Evolutionary conservation across 1,284 basidiomycete genomes (phyloP).

Genomic region (Apiotrichum sp.): DNA sequence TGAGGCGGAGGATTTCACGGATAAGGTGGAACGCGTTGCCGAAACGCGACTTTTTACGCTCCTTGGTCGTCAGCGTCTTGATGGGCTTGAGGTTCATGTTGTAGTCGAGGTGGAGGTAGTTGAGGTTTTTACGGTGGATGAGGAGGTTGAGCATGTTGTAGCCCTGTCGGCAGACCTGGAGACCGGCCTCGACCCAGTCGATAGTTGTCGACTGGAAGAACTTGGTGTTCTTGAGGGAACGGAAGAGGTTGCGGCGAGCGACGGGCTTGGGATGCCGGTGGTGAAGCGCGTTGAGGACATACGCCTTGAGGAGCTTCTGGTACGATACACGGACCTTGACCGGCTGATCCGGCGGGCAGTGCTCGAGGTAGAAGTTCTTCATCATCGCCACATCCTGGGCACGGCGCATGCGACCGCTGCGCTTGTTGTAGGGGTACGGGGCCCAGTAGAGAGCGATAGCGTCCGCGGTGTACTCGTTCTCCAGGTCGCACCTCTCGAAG

Average conservation of each 20-base stretch:
- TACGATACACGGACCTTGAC: slow-evolving; percentile 99
- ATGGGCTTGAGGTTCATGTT: slow-evolving; percentile 70
- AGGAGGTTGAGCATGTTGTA: slow-evolving; percentile 99
- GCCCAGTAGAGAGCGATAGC: slow-evolving; percentile 99
- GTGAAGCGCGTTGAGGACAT: slow-evolving; percentile 89
- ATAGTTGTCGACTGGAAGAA: slow-evolving; percentile 98
- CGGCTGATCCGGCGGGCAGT: slow-evolving; percentile 90
- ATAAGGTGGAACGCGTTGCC: slow-evolving; percentile 97
- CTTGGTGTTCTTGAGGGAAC: slow-evolving; percentile 94
- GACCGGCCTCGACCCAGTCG: slow-evolving; percentile 98
- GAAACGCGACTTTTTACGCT: slow-evolving; percentile 99
- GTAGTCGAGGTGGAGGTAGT: slow-evolving; percentile 62
- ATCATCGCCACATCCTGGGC: slow-evolving; percentile 94
- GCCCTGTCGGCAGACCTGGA: slow-evolving; percentile 96
- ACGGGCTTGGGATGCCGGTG: slow-evolving; percentile 87
- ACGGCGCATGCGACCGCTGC: slow-evolving; percentile 85
- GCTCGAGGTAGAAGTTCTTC: slow-evolving; percentile 97
- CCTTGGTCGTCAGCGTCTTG: slow-evolving; percentile 98
- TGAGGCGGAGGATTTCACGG: slow-evolving; percentile 93
- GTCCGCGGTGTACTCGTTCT: slow-evolving; percentile 90
- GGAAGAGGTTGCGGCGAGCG: slow-evolving; percentile 95
- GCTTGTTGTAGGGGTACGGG: slow-evolving; percentile 87
- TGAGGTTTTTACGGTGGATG: slow-evolving; percentile 99
- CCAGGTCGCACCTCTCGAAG: slow-evolving; percentile 70
- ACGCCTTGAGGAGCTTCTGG: slow-evolving; percentile 96